Evolutionary conservation across 225 moss, liverwort and hornwort species (phyloP).

Genomic region (Asterella californica): DNA sequence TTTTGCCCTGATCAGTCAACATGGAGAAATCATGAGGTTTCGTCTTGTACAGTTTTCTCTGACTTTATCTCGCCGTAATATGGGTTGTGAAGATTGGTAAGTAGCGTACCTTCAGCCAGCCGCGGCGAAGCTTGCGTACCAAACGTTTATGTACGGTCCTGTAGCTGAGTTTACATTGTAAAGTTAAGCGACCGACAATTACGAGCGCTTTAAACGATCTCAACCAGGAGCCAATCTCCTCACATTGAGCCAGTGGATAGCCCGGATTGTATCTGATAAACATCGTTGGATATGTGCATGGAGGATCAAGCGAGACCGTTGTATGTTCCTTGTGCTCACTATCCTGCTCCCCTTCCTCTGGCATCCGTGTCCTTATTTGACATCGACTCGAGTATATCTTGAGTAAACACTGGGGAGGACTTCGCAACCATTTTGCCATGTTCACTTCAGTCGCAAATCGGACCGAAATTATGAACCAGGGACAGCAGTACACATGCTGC

Average conservation of each 20-base stretch:
- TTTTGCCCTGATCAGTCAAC: not conserved
- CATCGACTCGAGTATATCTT: too few species aligned
- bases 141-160: too few species aligned
- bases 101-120: not conserved
- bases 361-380: too few species aligned
- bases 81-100: not conserved
- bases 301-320: not conserved
- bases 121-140: not conserved
- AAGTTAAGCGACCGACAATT: not conserved
- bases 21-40: not conserved
- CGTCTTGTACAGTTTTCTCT: slow-evolving; percentile 5
- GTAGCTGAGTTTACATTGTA: too few species aligned
- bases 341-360: too few species aligned
- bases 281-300: not conserved
- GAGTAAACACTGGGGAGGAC: not conserved
- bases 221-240: not conserved
- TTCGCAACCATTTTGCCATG: too few species aligned
- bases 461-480: too few species aligned
- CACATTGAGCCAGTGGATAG: not conserved
- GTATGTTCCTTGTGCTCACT: not conserved
- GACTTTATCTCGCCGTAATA: not conserved
- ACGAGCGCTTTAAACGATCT: not conserved
- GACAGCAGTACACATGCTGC: too few species aligned
- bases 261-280: not conserved
- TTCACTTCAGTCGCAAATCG: too few species aligned